A percentile compares a stretch with the other conserved stretches of the same genome.
phyloP scores from a whole-genome alignment of 257 asterid genomes.

The Nyctanthes arbortristis region DNA sequence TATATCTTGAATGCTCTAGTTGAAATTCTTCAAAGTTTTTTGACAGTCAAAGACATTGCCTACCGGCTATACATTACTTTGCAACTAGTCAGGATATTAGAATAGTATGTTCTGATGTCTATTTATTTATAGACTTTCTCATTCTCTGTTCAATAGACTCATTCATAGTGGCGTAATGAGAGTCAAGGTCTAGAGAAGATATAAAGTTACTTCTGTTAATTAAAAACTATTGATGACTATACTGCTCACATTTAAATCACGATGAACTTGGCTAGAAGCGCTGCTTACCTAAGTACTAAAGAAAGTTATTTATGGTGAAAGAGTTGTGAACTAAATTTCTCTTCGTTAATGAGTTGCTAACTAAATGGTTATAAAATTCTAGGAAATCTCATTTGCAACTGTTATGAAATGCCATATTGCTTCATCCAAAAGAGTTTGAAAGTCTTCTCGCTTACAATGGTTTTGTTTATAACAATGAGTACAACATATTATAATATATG shows the following conservation, averaged over 20 bases:
- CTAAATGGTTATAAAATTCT: neutral
- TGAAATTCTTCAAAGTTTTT: neutral
- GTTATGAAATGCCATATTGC: neutral
- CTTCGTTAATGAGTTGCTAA: neutral
- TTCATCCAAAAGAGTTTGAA: neutral
- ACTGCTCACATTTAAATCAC: neutral
- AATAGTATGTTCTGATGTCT: neutral
- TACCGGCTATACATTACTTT: neutral
- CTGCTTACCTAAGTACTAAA: neutral
- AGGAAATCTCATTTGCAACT: neutral
- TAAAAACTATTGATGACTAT: neutral
- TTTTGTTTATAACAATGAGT: neutral
- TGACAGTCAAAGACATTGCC: neutral
- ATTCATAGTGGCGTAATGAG: neutral
- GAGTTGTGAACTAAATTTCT: neutral
- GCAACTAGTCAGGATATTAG: neutral
- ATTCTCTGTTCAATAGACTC: neutral
- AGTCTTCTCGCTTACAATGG: neutral
- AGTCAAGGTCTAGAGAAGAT: neutral
- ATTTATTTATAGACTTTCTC: no score
- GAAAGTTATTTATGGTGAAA: neutral
- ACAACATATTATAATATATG: neutral
- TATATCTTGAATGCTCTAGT: neutral
- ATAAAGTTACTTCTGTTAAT: neutral
- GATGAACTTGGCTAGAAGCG: neutral